Base-by-base conservation (phyloP, 2,329 filamentous ascomycete genomes). In the Colletotrichum noveboracense region DNA sequence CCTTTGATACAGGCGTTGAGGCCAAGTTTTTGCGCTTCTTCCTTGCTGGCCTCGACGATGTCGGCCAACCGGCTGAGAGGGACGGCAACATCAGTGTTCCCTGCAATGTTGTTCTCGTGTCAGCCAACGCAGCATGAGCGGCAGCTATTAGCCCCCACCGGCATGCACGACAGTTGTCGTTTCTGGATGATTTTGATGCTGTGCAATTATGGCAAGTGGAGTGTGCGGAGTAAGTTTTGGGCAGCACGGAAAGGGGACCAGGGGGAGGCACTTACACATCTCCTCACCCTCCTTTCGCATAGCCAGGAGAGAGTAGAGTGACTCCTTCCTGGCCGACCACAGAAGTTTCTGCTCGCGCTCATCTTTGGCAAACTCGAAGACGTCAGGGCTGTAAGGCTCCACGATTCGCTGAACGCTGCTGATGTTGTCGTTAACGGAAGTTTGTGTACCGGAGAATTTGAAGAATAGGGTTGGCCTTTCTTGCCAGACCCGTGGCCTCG, bases 1-100 rank as follows among this genome's bases (percentile, higher is more conserved):
- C 96, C 96, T 7, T 98, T 87, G 34, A 97, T 94, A 80, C 94
- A 95, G 2, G 95, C 95, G 82, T 98, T 97, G 3, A 98, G 86
- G 1, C 95, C 95, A 10, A 98, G 88, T 16, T 95, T 92, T 80
- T 96, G 94, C 89, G 97, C 93, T 80, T 98, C 95, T 81, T 95
- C 94, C 86, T 98, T 98, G 77, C 94, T 96, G 60, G 95, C 88
- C 82, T 98, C 95, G 87, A 90, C 89, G 72, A 96, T 94, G 78
- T 95, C 93, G 2, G 94, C 92, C 4, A 96, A 86, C 18, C 92
- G 87, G 32, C 92, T 94, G 77, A 96, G 94, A 0, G 94, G 95
- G 6, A 97, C 94, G 0, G 94, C 94, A 9, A 96, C 94, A 82
- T 96, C 95, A 0, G 94, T 96, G 62, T 93, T 95, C 94, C 94